These are phyloP conservation scores for Candida sakaeoensis DNA, from an alignment of 805 yeast species.

Conservation along the genomic window DNA sequence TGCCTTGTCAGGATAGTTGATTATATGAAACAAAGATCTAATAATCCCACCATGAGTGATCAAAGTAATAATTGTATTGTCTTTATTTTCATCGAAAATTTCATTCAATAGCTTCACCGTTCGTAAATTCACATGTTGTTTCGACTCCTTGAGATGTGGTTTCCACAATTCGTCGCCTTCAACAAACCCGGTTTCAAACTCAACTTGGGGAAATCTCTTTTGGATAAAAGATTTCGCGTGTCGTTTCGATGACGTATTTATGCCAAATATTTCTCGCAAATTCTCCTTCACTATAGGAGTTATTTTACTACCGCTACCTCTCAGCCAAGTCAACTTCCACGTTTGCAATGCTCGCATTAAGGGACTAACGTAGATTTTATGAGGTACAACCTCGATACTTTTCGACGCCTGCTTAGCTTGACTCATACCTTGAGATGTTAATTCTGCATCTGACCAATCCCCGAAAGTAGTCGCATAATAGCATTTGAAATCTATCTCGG, in stretches of 20 bases:
- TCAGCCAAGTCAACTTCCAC: conserved; percentile 42
- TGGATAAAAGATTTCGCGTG: conserved; percentile 30
- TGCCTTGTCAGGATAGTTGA: conserved; percentile 48
- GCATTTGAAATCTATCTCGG: conserved; percentile 39
- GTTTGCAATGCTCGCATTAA: conserved; percentile 59
- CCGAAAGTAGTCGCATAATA: conserved; percentile 47
- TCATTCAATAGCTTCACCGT: conserved; percentile 39
- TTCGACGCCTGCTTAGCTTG: conserved; percentile 47
- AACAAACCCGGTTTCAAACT: conserved; percentile 36
- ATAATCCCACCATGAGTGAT: conserved; percentile 65
- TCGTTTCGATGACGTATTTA: conserved; percentile 55
- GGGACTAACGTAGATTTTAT: conserved; percentile 53
- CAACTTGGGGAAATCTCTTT: conserved; percentile 34
- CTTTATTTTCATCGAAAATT: conserved; percentile 23
- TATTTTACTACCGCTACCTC: conserved; percentile 20
- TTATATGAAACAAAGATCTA: conserved; percentile 45
- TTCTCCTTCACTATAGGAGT: conserved; percentile 38
- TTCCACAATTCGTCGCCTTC: conserved; percentile 47
- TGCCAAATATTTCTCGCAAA: conserved; percentile 57
- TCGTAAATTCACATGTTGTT: conserved; percentile 45
- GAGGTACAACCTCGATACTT: conserved; percentile 48
- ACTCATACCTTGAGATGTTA: conserved; percentile 48
- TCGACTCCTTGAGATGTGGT: conserved; percentile 36
- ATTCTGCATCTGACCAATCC: conserved; percentile 51
- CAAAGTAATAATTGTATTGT: conserved; percentile 35